Percentiles rank a stretch among this genome's conserved stretches.
Conservation (phyloP, 805 yeast species). For the Wickerhamomyces tratensis region DNA sequence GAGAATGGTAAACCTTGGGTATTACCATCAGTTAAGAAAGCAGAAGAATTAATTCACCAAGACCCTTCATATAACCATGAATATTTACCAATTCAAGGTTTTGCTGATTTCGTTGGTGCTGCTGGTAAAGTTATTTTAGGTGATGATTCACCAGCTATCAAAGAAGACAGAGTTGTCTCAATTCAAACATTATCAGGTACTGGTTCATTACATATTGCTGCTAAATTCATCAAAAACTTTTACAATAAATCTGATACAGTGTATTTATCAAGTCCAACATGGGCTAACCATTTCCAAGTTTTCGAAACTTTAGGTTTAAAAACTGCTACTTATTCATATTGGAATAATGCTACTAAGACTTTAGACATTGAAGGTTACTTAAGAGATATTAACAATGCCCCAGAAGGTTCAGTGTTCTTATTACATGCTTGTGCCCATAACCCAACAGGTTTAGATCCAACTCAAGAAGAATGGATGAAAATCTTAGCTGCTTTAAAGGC, state of each 20-base stretch:
- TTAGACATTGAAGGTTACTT: conserved; percentile 67
- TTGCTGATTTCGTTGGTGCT: conserved; percentile 51
- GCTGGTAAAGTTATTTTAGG: conserved; percentile 74
- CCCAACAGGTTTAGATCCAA: conserved; percentile 96
- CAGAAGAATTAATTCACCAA: conserved; percentile 54
- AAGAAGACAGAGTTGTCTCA: conserved; percentile 41
- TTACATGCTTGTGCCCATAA: conserved; percentile 97
- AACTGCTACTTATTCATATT: conserved; percentile 73
- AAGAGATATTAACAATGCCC: conserved; percentile 52
- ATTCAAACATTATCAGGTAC: conserved; percentile 81
- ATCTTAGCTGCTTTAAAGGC: conserved; percentile 54
- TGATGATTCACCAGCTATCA: conserved; percentile 39
- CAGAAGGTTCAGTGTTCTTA: conserved; percentile 67
- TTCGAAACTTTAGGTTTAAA: conserved; percentile 62
- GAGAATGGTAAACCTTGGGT: conserved; percentile 64
- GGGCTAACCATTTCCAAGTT: conserved; percentile 93
- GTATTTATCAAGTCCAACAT: conserved; percentile 84
- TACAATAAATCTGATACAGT: conserved; percentile 33
- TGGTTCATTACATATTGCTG: conserved; percentile 87
- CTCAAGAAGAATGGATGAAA: conserved; percentile 66
- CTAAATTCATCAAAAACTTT: conserved; percentile 31
- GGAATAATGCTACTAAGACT: conserved; percentile 63
- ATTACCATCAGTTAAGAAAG: conserved; percentile 56
- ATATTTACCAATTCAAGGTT: conserved; percentile 78
- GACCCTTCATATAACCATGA: conserved; percentile 72